Evolutionary conservation across 164 flowering plant genomes (phyloP).

Genomic region (Vitis rotundifolia): DNA sequence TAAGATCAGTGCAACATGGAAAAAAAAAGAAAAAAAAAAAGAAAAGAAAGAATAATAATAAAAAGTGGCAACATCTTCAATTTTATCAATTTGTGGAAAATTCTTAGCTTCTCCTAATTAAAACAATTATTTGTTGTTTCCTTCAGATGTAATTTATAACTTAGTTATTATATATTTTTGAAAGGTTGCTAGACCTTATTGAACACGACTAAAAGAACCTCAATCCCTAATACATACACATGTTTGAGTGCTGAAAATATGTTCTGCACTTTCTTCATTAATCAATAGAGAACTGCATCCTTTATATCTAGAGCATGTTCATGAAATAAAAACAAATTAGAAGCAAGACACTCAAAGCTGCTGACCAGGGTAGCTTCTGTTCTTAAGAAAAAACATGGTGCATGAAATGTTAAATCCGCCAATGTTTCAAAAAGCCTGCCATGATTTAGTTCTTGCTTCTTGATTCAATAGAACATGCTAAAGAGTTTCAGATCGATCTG

Average conservation of each 20-base stretch:
- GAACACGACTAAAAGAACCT: background rate
- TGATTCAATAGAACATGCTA: no score
- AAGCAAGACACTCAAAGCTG: background rate
- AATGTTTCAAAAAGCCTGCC: background rate
- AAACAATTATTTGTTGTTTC: background rate
- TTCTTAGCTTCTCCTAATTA: no score
- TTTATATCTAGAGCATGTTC: background rate
- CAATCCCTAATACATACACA: background rate
- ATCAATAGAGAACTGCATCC: background rate
- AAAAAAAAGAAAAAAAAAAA: no score
- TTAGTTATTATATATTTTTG: no score
- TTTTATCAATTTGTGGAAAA: no score
- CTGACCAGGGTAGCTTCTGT: background rate
- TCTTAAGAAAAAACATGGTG: background rate
- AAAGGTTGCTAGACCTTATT: background rate
- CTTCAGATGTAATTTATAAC: background rate
- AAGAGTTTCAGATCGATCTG: no score
- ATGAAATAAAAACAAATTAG: background rate
- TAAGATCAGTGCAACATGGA: no score
- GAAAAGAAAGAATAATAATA: no score
- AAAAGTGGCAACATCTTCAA: no score
- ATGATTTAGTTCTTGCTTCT: no score
- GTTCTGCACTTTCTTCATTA: background rate
- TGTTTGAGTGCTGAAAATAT: background rate
- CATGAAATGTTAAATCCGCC: background rate